A percentile compares a stretch with the other conserved stretches of the same genome.
Evolutionary conservation across 768 basidiomycete genomes (phyloP).

Genomic region (Rhodosporidiobolus sp.): DNA sequence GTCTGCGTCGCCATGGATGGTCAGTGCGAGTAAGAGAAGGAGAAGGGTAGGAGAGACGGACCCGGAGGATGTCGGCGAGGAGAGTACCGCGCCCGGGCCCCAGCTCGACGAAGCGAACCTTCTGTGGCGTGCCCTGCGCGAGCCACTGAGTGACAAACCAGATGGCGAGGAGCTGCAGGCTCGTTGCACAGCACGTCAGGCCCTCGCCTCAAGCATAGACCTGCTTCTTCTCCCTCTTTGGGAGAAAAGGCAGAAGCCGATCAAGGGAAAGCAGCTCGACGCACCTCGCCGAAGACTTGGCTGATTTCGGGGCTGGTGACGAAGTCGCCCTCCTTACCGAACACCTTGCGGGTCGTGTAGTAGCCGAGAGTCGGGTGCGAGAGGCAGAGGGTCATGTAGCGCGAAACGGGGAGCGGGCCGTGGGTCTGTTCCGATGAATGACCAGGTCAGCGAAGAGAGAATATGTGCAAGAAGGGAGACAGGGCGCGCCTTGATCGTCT

Average conservation of each 20-base stretch:
- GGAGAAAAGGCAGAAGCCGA: no score
- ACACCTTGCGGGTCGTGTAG: conserved; percentile 68
- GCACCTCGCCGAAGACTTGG: conserved; percentile 93
- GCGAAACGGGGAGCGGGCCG: conserved; percentile 81
- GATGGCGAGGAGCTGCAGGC: conserved; percentile 71
- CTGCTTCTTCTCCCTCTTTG: no score
- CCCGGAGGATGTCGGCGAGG: conserved; percentile 81
- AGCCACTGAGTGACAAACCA: conserved; percentile 81
- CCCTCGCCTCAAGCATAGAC: conserved; percentile 41
- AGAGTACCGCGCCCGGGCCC: conserved; percentile 92
- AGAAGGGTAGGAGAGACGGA: conserved; percentile 49
- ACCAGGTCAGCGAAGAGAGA: neutral
- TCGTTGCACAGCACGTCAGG: conserved; percentile 24
- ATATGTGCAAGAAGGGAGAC: conserved; percentile 26
- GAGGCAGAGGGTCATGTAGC: conserved; percentile 88
- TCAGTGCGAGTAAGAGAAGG: conserved; percentile 43
- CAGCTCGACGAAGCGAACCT: conserved; percentile 76
- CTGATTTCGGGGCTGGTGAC: conserved; percentile 95
- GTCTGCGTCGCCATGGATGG: conserved; percentile 42
- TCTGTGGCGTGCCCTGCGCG: conserved; percentile 54
- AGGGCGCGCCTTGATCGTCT: conserved; percentile 62
- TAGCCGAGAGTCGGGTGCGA: conserved; percentile 88
- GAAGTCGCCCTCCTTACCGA: conserved; percentile 86
- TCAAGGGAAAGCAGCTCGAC: conserved; percentile 38
- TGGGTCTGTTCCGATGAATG: conserved; percentile 58